phyloP scores from a whole-genome alignment of 768 basidiomycete species.

The Boletus rex-veris region DNA sequence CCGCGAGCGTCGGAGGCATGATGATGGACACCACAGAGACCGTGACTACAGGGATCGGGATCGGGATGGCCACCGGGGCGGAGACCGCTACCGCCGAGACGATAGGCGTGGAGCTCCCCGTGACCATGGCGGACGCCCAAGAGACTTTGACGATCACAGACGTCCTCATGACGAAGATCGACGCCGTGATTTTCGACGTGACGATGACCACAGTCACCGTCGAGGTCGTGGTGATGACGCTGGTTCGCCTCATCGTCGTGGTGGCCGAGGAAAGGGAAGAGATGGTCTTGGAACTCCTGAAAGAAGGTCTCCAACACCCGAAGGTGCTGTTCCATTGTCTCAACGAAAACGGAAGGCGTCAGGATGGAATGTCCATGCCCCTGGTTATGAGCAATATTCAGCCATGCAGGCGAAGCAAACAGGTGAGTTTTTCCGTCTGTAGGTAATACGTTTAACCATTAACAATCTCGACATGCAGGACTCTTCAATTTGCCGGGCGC shows the following conservation, averaged over 20 bases:
- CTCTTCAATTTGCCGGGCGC: constrained; percentile 96
- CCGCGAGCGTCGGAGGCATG: constrained; percentile 64
- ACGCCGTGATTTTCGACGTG: constrained; percentile 45
- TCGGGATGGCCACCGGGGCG: constrained; percentile 33
- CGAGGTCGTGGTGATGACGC: constrained; percentile 40
- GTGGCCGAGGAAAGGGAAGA: constrained; percentile 46
- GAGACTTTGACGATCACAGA: constrained; percentile 46
- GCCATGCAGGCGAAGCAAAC: constrained; percentile 99
- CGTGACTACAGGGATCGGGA: constrained; percentile 51
- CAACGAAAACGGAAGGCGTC: constrained; percentile 87
- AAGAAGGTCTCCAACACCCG: constrained; percentile 86
- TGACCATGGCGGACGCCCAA: constrained; percentile 44
- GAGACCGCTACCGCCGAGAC: constrained; percentile 41
- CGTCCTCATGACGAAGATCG: constrained; percentile 49
- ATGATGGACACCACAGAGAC: constrained; percentile 49
- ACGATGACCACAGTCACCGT: constrained; percentile 35
- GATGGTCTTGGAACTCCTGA: constrained; percentile 66
- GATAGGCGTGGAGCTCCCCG: constrained; percentile 49
- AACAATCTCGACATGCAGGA: constrained; percentile 45
- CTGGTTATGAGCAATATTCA: constrained; percentile 91
- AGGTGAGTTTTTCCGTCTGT: constrained; percentile 44
- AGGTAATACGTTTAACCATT: constrained; percentile 1
- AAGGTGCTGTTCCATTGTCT: constrained; percentile 73
- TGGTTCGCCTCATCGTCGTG: constrained; percentile 36
- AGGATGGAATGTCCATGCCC: constrained; percentile 95